phyloP scores from a whole-genome alignment of 192 early-diverging fungal species.

The Coemansia sp. region DNA sequence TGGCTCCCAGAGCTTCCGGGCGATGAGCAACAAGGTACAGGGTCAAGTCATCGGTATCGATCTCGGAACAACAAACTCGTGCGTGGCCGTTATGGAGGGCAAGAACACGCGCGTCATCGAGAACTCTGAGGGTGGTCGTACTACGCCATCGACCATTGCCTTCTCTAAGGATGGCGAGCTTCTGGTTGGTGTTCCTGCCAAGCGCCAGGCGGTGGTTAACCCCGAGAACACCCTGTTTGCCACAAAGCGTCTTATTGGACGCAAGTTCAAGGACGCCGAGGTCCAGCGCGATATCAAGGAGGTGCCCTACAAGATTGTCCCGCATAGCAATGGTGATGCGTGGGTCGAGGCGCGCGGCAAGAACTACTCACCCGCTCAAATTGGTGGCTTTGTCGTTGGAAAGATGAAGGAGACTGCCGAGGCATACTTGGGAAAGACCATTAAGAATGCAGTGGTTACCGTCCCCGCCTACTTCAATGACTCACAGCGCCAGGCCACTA shows the following conservation, averaged over 20 bases:
- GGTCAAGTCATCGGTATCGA: constrained; percentile 96
- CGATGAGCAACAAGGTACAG: constrained; percentile 64
- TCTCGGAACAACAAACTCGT: constrained; percentile 99
- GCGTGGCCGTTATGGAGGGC: constrained; percentile 98
- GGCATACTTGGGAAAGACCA: constrained; percentile 72
- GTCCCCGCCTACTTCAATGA: constrained; percentile 99
- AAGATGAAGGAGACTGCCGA: constrained; percentile 99
- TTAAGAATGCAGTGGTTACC: constrained; percentile 92
- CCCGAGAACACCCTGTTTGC: constrained; percentile 98
- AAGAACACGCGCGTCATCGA: constrained; percentile 96
- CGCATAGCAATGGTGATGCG: constrained; percentile 95
- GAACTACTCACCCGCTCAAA: constrained; percentile 93
- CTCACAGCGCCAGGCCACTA: constrained; percentile 97
- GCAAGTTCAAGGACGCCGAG: constrained; percentile 82
- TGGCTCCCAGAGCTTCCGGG: constrained; percentile 28
- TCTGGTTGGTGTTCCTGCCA: constrained; percentile 93
- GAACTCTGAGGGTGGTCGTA: constrained; percentile 94
- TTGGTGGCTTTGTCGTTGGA: constrained; percentile 94
- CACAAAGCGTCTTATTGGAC: constrained; percentile 95
- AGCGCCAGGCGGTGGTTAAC: constrained; percentile 98
- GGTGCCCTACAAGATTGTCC: constrained; percentile 93
- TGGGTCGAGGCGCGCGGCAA: constrained; percentile 96
- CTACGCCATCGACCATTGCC: constrained; percentile 95
- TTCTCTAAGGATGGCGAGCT: constrained; percentile 96
- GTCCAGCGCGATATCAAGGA: constrained; percentile 89